phyloP scores from a whole-genome alignment of 2,329 filamentous ascomycete genomes.

The Pyricularia sp. region DNA sequence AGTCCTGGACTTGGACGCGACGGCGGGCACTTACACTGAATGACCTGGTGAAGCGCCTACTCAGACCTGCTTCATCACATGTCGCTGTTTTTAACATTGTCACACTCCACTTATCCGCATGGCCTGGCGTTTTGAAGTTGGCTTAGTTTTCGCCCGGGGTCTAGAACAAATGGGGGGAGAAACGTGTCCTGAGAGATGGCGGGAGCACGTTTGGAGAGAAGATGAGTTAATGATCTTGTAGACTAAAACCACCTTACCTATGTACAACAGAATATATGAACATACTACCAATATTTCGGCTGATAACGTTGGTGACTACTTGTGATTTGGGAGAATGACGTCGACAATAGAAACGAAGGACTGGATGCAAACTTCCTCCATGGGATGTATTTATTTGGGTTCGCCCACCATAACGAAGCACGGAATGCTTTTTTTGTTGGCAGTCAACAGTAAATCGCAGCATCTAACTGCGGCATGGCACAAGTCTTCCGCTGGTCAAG shows the following conservation, averaged over 20 bases:
- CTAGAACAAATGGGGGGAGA: not conserved
- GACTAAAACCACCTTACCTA: not conserved
- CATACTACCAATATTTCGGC: not conserved
- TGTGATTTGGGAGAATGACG: not conserved
- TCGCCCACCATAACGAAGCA: too few relatives aligned
- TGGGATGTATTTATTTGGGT: too few relatives aligned
- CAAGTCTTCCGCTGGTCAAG: too few relatives aligned
- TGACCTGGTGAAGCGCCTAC: not conserved
- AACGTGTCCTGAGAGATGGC: not conserved
- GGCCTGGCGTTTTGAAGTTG: not conserved
- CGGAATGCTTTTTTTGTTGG: too few relatives aligned
- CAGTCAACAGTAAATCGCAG: too few relatives aligned
- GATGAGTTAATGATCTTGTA: slow-evolving; percentile 1
- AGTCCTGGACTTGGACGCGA: not conserved
- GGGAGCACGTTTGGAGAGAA: not conserved
- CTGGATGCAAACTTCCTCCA: too few relatives aligned
- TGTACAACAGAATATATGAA: slow-evolving; percentile 2
- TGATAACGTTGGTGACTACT: not conserved
- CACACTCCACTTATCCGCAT: not conserved
- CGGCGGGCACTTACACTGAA: not conserved
- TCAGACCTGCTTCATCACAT: not conserved
- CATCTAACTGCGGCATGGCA: too few relatives aligned
- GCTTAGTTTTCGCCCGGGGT: slow-evolving; percentile 19
- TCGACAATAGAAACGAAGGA: too few relatives aligned
- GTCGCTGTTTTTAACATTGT: not conserved